Evolutionary conservation across 2,329 filamentous ascomycete species (phyloP).

Genomic region (Aureobasidium musti): DNA sequence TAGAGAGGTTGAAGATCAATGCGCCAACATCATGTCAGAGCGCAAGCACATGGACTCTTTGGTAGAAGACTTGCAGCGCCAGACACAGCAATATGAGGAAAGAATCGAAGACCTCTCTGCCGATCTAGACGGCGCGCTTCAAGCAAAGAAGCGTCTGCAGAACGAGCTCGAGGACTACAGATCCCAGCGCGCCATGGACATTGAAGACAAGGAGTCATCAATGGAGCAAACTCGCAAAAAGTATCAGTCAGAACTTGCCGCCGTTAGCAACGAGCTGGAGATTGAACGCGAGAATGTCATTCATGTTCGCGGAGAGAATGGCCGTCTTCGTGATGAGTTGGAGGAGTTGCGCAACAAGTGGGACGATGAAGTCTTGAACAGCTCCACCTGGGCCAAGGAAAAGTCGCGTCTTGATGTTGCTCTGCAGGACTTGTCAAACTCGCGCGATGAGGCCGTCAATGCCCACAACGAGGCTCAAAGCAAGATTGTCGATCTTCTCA

Average conservation of each 20-base stretch:
- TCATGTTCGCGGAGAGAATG: conserved; percentile 79
- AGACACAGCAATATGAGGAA: conserved; percentile 87
- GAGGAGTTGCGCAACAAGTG: conserved; percentile 94
- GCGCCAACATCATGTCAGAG: conserved; percentile 86
- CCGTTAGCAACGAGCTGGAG: conserved; percentile 87
- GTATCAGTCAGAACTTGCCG: conserved; percentile 90
- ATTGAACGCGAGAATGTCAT: conserved; percentile 88
- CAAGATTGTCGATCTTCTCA: conserved; percentile 86
- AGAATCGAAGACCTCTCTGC: conserved; percentile 88
- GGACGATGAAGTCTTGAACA: conserved; percentile 97
- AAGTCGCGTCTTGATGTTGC: conserved; percentile 90
- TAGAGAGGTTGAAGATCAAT: conserved; percentile 87
- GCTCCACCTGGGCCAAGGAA: conserved; percentile 97
- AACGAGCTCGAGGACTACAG: conserved; percentile 98
- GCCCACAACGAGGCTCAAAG: conserved; percentile 94
- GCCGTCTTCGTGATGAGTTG: conserved; percentile 88
- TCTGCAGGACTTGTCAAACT: conserved; percentile 81
- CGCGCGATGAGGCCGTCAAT: conserved; percentile 88
- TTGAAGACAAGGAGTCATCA: conserved; percentile 93
- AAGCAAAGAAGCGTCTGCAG: conserved; percentile 91
- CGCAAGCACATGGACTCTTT: conserved; percentile 84
- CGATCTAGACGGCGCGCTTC: conserved; percentile 79
- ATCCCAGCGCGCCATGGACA: conserved; percentile 89
- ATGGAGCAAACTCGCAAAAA: conserved; percentile 98
- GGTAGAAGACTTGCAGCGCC: conserved; percentile 86